Percentiles rank a stretch among this genome's conserved stretches.
These are phyloP conservation scores for Colletotrichum navitas DNA, from an alignment of 2,329 filamentous ascomycete species.

Conservation along the genomic window DNA sequence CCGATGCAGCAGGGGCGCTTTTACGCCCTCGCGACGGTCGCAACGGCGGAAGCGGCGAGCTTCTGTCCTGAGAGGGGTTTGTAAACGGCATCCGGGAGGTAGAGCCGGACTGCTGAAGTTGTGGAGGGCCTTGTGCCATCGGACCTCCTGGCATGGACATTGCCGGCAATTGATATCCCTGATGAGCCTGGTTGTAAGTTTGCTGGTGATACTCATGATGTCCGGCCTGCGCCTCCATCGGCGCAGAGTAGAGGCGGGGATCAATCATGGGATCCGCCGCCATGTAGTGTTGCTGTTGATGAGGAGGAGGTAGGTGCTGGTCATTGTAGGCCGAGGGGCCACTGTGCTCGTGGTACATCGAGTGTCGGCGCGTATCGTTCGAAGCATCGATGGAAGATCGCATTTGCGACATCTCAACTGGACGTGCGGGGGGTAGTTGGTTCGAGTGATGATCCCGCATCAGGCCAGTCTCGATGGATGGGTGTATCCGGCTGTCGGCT, in stretches of 20 bases:
- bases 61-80: slow-evolving; percentile 39
- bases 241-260: slow-evolving; percentile 38
- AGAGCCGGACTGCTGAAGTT: slow-evolving; percentile 30
- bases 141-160: slow-evolving; percentile 33
- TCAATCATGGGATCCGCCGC: slow-evolving; percentile 37
- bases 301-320: slow-evolving; percentile 34
- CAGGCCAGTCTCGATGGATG: slow-evolving; percentile 23
- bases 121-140: slow-evolving; percentile 28
- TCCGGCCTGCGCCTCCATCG: slow-evolving; percentile 33
- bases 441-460: slow-evolving; percentile 22
- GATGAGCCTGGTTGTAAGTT: slow-evolving; percentile 33
- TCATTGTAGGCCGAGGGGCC: slow-evolving; percentile 28
- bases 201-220: slow-evolving; percentile 38
- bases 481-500: slow-evolving; percentile 22
- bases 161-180: slow-evolving; percentile 31
- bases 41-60: slow-evolving; percentile 41
- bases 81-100: slow-evolving; percentile 42
- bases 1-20: slow-evolving; percentile 25
- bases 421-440: slow-evolving; percentile 37
- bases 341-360: slow-evolving; percentile 38
- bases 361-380: slow-evolving; percentile 36
- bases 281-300: slow-evolving; percentile 33
- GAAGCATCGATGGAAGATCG: slow-evolving; percentile 33
- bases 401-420: slow-evolving; percentile 40
- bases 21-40: slow-evolving; percentile 39